phyloP scores from a whole-genome alignment of 2,329 filamentous ascomycete genomes.

The Diaporthe helianthi region DNA sequence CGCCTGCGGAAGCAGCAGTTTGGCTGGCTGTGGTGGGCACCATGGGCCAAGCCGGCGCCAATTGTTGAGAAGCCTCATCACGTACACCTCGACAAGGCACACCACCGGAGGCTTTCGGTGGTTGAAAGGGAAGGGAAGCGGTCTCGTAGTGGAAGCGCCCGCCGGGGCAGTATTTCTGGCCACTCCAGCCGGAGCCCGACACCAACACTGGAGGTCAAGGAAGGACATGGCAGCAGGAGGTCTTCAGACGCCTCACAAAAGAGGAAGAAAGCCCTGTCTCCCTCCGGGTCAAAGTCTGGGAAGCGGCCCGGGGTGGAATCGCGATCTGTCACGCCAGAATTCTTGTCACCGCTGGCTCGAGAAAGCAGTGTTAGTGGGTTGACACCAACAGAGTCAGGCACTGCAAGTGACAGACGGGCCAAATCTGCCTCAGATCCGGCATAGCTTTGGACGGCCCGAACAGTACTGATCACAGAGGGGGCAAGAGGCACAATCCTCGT shows the following conservation, averaged over 20 bases:
- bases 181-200: conserved; percentile 59
- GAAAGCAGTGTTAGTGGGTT: conserved; percentile 50
- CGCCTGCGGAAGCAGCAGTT: conserved; percentile 72
- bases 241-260: conserved; percentile 59
- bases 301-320: conserved; percentile 56
- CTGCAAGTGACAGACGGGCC: conserved; percentile 8
- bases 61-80: conserved; percentile 43
- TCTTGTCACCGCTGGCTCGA: conserved; percentile 59
- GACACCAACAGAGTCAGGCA: conserved; percentile 20
- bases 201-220: conserved; percentile 54
- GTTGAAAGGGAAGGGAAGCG: conserved; percentile 56
- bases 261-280: conserved; percentile 57
- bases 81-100: conserved; percentile 48
- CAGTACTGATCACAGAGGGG: neutral
- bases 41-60: conserved; percentile 62
- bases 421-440: conserved; percentile 31
- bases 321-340: conserved; percentile 62
- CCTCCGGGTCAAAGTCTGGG: conserved; percentile 40
- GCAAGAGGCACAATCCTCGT: neutral
- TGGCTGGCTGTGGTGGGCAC: conserved; percentile 86
- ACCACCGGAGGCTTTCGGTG: conserved; percentile 50
- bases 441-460: neutral
- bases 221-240: conserved; percentile 49
- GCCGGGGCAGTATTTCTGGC: conserved; percentile 56
- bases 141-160: conserved; percentile 59